Evolutionary conservation across 108 stramenopile genomes (phyloP).

Genomic region (Nitzschia sp.): DNA sequence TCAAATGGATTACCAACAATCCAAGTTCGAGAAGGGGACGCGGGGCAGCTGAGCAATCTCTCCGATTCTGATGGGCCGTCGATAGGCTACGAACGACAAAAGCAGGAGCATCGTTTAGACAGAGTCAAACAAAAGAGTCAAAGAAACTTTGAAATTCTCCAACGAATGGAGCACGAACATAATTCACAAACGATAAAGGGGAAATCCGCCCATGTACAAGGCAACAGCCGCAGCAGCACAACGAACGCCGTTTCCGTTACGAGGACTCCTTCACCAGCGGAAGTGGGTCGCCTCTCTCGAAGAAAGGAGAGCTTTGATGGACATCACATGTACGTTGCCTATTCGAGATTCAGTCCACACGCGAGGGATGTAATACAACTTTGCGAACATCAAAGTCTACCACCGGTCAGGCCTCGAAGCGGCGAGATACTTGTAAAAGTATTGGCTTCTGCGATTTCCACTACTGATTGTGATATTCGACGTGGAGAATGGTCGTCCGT

Average conservation of each 20-base stretch:
- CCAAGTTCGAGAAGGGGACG: too few species aligned
- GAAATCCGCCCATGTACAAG: too few species aligned
- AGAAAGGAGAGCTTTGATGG: background rate
- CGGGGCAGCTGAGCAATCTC: background rate
- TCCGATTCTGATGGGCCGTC: background rate
- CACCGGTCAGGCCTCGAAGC: conserved; percentile 8
- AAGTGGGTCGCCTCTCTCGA: background rate
- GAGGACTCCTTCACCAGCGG: background rate
- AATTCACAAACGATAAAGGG: background rate
- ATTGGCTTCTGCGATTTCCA: conserved; percentile 48
- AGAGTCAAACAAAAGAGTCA: background rate
- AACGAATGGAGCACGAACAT: background rate
- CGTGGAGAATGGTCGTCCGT: conserved; percentile 41
- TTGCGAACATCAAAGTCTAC: conserved; percentile 28
- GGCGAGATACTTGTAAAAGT: conserved; percentile 32
- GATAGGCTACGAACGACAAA: background rate
- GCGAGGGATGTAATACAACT: conserved; percentile 28
- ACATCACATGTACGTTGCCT: conserved; percentile 41
- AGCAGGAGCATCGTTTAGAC: background rate
- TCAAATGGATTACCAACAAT: too few species aligned
- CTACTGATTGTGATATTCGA: conserved; percentile 48
- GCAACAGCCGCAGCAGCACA: too few species aligned
- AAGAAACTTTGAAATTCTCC: background rate
- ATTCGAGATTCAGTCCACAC: conserved; percentile 27
- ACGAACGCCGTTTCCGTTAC: too few species aligned